Percentiles rank a stretch among this genome's conserved stretches.
These are phyloP conservation scores for Clitopilus hobsonii DNA, from an alignment of 768 basidiomycete genomes.

Conservation along the genomic window DNA sequence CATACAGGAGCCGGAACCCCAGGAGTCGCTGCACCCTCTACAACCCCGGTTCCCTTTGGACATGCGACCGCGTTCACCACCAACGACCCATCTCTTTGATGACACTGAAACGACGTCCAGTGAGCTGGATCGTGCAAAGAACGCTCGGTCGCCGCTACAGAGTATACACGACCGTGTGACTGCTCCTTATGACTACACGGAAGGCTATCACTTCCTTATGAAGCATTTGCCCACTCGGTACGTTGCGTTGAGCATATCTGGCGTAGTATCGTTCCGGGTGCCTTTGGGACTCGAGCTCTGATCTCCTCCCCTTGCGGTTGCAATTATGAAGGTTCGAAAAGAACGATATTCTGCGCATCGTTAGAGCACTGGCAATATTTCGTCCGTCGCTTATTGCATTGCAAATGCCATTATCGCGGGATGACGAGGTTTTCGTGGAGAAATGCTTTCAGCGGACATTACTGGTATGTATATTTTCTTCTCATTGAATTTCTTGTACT, in stretches of 20 bases:
- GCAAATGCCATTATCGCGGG: conserved; percentile 95
- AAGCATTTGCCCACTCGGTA: conserved; percentile 83
- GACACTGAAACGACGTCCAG: conserved; percentile 22
- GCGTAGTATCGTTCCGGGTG: conserved; percentile 33
- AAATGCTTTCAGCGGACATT: conserved; percentile 92
- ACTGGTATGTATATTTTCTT: conserved; percentile 49
- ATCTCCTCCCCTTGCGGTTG: conserved; percentile 18
- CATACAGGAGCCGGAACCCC: conserved; percentile 20
- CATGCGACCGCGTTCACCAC: conserved; percentile 33
- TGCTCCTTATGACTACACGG: conserved; percentile 88
- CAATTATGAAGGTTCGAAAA: conserved; percentile 77
- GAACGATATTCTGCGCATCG: conserved; percentile 91
- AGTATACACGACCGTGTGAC: conserved; percentile 64
- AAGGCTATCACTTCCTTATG: conserved; percentile 97
- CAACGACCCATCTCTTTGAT: conserved; percentile 28
- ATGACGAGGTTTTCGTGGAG: conserved; percentile 96
- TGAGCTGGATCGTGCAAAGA: conserved; percentile 24
- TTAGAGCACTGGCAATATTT: conserved; percentile 91
- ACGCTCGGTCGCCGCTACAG: conserved; percentile 39
- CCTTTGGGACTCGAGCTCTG: conserved; percentile 39
- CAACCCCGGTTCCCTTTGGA: conserved; percentile 54
- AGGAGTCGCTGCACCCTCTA: conserved; percentile 34
- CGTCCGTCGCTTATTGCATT: conserved; percentile 95
- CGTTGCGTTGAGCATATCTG: conserved; percentile 34
- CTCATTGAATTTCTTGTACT: conserved; percentile 4